phyloP scores from a whole-genome alignment of 1,284 basidiomycete species.

The Hypsizygus ulmarius region DNA sequence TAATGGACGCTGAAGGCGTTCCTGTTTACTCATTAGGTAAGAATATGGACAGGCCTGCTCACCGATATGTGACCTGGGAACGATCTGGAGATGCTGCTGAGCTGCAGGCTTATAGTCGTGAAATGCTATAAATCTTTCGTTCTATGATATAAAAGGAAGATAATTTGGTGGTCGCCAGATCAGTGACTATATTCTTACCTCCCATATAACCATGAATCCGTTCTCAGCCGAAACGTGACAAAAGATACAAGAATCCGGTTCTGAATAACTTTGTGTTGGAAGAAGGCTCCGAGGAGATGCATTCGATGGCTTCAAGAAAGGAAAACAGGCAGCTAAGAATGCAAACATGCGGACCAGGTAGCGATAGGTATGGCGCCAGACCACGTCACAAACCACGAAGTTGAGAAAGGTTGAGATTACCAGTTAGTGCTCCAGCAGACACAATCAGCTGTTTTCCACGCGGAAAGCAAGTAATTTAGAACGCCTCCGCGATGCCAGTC shows the following conservation, averaged over 20 bases:
- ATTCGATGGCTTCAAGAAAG: conserved; percentile 9
- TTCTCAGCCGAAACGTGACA: conserved; percentile 52
- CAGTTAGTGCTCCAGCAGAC: no score
- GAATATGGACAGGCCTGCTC: conserved; percentile 11
- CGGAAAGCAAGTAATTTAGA: no score
- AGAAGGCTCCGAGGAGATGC: conserved; percentile 5
- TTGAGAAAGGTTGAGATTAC: no score
- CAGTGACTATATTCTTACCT: conserved; percentile 37
- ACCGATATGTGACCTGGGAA: conserved; percentile 65
- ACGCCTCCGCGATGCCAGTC: no score
- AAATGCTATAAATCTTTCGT: conserved; percentile 61
- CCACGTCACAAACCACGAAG: no score
- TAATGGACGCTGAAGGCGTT: conserved; percentile 44
- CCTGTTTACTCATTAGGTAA: background rate
- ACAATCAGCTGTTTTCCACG: no score
- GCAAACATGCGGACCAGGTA: conserved; percentile 3
- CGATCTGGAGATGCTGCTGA: conserved; percentile 59
- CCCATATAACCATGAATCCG: conserved; percentile 60
- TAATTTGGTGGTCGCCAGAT: background rate
- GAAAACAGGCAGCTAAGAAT: conserved; percentile 10
- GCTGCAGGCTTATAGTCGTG: conserved; percentile 62
- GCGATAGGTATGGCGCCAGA: no score
- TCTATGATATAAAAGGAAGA: conserved; percentile 35
- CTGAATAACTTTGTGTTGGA: background rate
- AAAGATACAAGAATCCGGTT: conserved; percentile 37